phyloP scores from a whole-genome alignment of 2,329 filamentous ascomycete genomes.

The Paecilomyces variotii region DNA sequence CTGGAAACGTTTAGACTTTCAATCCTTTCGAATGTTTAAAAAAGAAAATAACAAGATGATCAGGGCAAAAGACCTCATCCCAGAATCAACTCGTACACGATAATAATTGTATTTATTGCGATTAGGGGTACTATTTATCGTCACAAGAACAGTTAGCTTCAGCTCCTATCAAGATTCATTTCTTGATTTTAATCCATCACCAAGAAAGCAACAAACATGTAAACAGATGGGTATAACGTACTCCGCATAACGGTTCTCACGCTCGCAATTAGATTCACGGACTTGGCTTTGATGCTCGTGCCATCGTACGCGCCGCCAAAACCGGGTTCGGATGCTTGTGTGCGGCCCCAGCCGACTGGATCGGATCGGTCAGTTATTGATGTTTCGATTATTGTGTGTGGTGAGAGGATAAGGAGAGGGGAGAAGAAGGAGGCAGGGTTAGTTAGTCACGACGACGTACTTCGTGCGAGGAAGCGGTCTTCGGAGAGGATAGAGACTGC shows the following conservation, averaged over 20 bases:
- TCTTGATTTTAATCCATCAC: background rate
- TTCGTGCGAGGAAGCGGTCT: slow-evolving; percentile 84
- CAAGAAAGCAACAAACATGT: background rate
- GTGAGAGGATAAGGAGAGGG: background rate
- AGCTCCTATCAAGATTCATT: background rate
- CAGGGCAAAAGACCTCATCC: slow-evolving; percentile 41
- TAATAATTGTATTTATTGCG: slow-evolving; percentile 72
- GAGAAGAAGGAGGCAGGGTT: background rate
- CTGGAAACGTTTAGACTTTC: too few relatives aligned
- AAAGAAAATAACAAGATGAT: too few relatives aligned
- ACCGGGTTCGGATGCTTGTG: slow-evolving; percentile 54
- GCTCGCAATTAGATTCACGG: slow-evolving; percentile 83
- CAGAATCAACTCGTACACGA: slow-evolving; percentile 71
- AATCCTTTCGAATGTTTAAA: too few relatives aligned
- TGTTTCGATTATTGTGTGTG: background rate
- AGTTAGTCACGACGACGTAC: slow-evolving; percentile 31
- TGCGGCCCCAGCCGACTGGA: slow-evolving; percentile 69
- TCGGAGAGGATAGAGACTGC: slow-evolving; percentile 89
- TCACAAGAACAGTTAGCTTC: background rate
- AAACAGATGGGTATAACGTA: slow-evolving; percentile 41
- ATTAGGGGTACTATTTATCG: slow-evolving; percentile 65
- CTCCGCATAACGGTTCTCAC: slow-evolving; percentile 89
- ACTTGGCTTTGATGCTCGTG: slow-evolving; percentile 73
- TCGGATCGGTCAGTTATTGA: slow-evolving; percentile 4
- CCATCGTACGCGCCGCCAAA: slow-evolving; percentile 68